Percentiles rank a stretch among this genome's conserved stretches.
phyloP scores from a whole-genome alignment of 1,139 yeast species.

The Petasospora rhodanensis region DNA sequence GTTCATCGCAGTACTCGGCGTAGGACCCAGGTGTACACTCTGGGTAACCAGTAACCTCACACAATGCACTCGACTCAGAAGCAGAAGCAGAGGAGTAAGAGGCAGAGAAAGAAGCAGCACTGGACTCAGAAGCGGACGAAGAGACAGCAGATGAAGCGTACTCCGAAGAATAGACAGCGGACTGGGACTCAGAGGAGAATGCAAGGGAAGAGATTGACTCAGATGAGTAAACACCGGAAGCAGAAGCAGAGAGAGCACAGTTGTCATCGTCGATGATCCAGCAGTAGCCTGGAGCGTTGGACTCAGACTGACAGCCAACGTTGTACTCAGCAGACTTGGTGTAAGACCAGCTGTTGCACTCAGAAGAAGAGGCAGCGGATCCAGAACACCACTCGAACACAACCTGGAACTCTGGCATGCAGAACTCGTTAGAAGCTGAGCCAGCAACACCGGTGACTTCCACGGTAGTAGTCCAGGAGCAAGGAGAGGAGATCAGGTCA shows the following conservation, averaged over 20 bases:
- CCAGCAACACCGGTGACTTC: slow-evolving; percentile 1
- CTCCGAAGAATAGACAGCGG: too few species aligned
- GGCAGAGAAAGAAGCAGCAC: too few species aligned
- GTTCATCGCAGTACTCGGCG: background rate
- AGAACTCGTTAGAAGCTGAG: background rate
- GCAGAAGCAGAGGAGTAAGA: too few species aligned
- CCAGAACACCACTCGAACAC: slow-evolving; percentile 18
- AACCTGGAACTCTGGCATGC: slow-evolving; percentile 10
- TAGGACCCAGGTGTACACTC: background rate
- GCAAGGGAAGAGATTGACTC: too few species aligned
- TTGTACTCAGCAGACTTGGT: slow-evolving; percentile 11
- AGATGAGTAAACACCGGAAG: too few species aligned
- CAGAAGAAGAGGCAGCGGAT: too few species aligned
- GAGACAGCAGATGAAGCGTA: too few species aligned
- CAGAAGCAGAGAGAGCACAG: background rate
- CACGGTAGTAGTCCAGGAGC: slow-evolving; percentile 10
- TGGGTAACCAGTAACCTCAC: too few species aligned
- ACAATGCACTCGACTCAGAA: too few species aligned
- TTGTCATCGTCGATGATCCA: slow-evolving; percentile 5
- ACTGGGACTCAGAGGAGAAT: too few species aligned
- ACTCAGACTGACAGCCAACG: slow-evolving; percentile 14
- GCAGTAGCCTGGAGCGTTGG: slow-evolving; percentile 10
- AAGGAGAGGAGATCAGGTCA: slow-evolving; percentile 12
- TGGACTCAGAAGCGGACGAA: too few species aligned
- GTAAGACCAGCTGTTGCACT: slow-evolving; percentile 7